phyloP scores from a whole-genome alignment of 352 stramenopile genomes.

The Globisporangium emineosum region DNA sequence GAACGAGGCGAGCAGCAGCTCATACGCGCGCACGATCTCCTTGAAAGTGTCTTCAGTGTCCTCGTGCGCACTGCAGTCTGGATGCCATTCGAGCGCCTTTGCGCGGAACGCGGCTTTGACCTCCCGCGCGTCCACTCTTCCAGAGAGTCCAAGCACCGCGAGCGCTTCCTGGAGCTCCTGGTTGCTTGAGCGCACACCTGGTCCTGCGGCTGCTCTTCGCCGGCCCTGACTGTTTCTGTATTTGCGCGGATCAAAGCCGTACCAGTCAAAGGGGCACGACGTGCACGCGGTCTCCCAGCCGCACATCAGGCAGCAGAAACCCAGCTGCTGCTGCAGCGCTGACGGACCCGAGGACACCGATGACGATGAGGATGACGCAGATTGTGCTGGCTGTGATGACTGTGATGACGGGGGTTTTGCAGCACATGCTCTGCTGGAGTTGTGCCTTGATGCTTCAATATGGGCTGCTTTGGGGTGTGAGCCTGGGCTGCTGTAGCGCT shows the following conservation, averaged over 20 bases:
- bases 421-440: not conserved
- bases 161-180: conserved; percentile 23
- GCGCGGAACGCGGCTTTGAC: conserved; percentile 61
- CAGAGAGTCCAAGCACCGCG: conserved; percentile 22
- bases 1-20: conserved; percentile 51
- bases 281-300: conserved; percentile 59
- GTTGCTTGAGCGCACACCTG: conserved; percentile 1
- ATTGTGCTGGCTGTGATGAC: not conserved
- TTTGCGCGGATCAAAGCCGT: conserved; percentile 49
- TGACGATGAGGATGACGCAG: not conserved
- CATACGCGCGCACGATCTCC: conserved; percentile 84
- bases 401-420: not conserved
- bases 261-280: conserved; percentile 71
- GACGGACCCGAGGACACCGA: conserved; percentile 13
- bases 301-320: conserved; percentile 70
- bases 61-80: conserved; percentile 88
- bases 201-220: conserved; percentile 7
- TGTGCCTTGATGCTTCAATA: not conserved
- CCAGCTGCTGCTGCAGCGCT: conserved; percentile 47
- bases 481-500: not conserved
- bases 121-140: conserved; percentile 13
- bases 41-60: conserved; percentile 83
- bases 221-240: conserved; percentile 25
- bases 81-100: conserved; percentile 89
- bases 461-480: not conserved